Percentiles rank a stretch among this genome's conserved stretches.
Evolutionary conservation across 148 eudicot species (phyloP).

Genomic region (Vaccinium corymbosum): DNA sequence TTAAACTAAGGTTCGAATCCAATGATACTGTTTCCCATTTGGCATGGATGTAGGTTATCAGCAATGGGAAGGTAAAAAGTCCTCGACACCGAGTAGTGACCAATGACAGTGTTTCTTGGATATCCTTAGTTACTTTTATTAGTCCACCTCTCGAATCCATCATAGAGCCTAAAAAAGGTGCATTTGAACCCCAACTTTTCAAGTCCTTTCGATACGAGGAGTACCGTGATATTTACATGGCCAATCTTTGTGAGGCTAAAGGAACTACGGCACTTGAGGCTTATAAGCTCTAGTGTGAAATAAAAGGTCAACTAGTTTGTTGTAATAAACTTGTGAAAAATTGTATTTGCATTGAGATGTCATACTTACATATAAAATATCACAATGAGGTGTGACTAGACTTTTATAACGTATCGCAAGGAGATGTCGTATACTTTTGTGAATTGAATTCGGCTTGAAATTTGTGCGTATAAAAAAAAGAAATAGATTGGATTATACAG

Average conservation of each 20-base stretch:
- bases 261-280: neutral
- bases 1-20: too few relatives aligned
- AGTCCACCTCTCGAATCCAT: slow-evolving; percentile 17
- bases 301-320: neutral
- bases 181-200: slow-evolving; percentile 23
- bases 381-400: too few relatives aligned
- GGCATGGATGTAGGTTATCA: neutral
- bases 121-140: slow-evolving; percentile 30
- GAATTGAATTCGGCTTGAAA: too few relatives aligned
- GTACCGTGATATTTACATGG: neutral
- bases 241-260: neutral
- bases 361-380: too few relatives aligned
- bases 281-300: neutral
- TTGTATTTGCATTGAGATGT: too few relatives aligned
- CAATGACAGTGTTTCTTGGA: slow-evolving; percentile 24
- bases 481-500: too few relatives aligned
- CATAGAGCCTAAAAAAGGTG: slow-evolving; percentile 33
- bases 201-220: slow-evolving; percentile 27
- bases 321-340: neutral
- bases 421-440: too few relatives aligned
- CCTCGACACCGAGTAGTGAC: neutral
- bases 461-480: too few relatives aligned
- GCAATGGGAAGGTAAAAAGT: slow-evolving; percentile 35
- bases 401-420: too few relatives aligned
- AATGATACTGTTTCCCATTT: neutral